Evolutionary conservation across 257 asterid species (phyloP), one percentile per base, ranked within the genome.

Genomic region (Lithospermum erythrorhizon): DNA sequence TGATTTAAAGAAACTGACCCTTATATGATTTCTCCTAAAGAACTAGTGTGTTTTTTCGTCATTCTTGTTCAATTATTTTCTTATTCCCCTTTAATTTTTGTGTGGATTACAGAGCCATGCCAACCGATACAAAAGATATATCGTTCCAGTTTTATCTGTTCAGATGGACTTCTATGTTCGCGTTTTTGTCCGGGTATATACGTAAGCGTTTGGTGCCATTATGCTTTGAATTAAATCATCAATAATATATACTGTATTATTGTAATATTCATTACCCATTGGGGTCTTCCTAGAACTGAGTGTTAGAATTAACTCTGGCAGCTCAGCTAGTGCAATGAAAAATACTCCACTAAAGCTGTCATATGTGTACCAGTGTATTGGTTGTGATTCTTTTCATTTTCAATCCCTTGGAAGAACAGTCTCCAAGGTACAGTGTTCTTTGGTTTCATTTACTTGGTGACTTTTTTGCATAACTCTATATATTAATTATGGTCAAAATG

Each of bases 101-200:
- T 62, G 9, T 15, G 9, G 47, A 57, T 62, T 76, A 81, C 94
- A 91, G 98, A 81, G 95, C 82, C 98, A 91, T 77, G 98, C 97
- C 62, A 91, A 91, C 83, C 87, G 97, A 30, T 87, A 91, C 75
- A 91, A 86, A 79, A 74, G 98, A 57, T 91, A 84, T 75, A 88
- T 88, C 70, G 94, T 84, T 73, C 97, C 97, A 8, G 84, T 88
- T 72, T 76, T 91, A 70, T 86, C 98, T 23, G 94, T 93, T 71
- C 90, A 93, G 72, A 93, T 93, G 90, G 95, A 93, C 77, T 93
- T 93, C 81, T 93, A 93, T 65, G 89, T 93, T 27, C 90, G 98
- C 49, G 97, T 93, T 66, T 93, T 93, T 68, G 97, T 93, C 45
- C 95, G 97, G 61, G 63, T 88, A 48, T 93, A 82, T 63, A 84